These are phyloP conservation scores for Colletotrichum truncatum DNA, from an alignment of 2,329 filamentous ascomycete genomes.

Conservation along the genomic window DNA sequence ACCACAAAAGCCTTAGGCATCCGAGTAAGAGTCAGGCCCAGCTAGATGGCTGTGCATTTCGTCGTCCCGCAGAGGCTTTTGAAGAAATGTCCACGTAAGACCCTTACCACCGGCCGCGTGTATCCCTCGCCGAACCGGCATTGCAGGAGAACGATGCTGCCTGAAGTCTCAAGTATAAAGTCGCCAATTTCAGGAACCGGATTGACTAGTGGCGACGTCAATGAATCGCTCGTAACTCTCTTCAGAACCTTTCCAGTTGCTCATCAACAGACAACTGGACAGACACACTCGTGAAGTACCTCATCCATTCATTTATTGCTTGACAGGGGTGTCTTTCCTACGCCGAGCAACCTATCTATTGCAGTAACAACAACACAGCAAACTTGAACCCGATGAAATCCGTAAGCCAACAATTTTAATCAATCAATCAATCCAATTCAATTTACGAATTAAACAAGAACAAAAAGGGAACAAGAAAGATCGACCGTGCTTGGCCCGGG, in stretches of 20 bases:
- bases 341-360: too few species aligned
- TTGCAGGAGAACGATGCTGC: neutral
- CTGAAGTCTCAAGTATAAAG: conserved; percentile 5
- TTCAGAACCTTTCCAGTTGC: neutral
- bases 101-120: neutral
- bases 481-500: conserved; percentile 25
- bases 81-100: conserved; percentile 3
- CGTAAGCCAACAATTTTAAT: neutral
- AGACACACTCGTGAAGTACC: too few species aligned
- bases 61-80: neutral
- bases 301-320: too few species aligned
- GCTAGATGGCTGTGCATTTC: neutral
- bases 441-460: neutral
- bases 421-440: conserved; percentile 4
- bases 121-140: neutral
- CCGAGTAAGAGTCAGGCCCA: neutral
- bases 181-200: neutral
- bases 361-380: too few species aligned
- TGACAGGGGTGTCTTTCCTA: too few species aligned
- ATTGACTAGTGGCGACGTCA: neutral
- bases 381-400: too few species aligned
- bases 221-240: neutral
- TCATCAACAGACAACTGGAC: neutral
- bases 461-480: neutral
- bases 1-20: neutral